A percentile compares a stretch with the other conserved stretches of the same genome.
Evolutionary conservation across 306 rosid genomes (phyloP).

Genomic region (Cucurbita pepo): DNA sequence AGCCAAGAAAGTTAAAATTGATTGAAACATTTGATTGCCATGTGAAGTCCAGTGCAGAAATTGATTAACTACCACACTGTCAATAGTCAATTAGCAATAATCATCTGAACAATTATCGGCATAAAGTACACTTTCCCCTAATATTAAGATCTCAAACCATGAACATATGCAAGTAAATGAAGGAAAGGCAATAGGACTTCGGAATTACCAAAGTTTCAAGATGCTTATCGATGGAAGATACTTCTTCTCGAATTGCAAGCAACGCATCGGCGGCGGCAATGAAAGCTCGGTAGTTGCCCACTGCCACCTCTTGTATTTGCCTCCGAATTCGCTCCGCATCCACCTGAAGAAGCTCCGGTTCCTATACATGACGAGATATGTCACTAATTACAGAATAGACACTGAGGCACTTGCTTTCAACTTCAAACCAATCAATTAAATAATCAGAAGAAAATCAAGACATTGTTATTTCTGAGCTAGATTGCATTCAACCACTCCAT

Average conservation of each 20-base stretch:
- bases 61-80: neutral
- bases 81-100: neutral
- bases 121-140: neutral
- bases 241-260: slow-evolving; percentile 80
- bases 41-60: neutral
- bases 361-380: slow-evolving; percentile 17
- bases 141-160: neutral
- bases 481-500: neutral
- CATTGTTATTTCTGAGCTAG: neutral
- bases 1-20: neutral
- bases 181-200: neutral
- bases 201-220: slow-evolving; percentile 38
- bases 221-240: slow-evolving; percentile 39
- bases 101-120: neutral
- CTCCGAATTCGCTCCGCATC: slow-evolving; percentile 96
- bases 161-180: neutral
- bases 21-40: neutral
- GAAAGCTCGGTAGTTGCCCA: slow-evolving; percentile 73
- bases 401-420: neutral
- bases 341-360: slow-evolving; percentile 94
- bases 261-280: slow-evolving; percentile 84
- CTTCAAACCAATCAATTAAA: neutral
- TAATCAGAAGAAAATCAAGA: too few species aligned
- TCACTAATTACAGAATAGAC: neutral
- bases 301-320: slow-evolving; percentile 99